Evolutionary conservation across 768 basidiomycete species (phyloP).

Genomic region (Grammothele lineata): DNA sequence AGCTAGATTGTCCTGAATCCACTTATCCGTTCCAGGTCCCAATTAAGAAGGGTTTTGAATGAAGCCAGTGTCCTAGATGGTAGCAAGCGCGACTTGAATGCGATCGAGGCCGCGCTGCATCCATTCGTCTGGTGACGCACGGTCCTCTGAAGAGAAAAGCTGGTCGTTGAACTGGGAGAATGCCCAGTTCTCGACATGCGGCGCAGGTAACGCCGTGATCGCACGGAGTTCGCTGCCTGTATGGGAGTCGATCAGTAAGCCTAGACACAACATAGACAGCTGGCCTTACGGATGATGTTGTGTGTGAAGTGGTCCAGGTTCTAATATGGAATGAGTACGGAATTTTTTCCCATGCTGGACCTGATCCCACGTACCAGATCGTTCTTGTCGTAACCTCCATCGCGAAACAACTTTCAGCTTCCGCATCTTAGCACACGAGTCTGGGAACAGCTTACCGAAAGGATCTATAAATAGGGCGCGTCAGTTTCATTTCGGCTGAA

Average conservation of each 20-base stretch:
- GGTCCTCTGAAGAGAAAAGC: conserved; percentile 43
- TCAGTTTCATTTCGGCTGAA: conserved; percentile 7
- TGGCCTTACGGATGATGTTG: conserved; percentile 55
- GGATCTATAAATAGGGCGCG: conserved; percentile 32
- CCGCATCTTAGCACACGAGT: no score
- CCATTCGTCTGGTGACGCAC: conserved; percentile 54
- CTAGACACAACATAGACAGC: background rate
- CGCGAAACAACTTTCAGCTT: no score
- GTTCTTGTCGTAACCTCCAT: conserved; percentile 61
- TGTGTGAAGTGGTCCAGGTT: conserved; percentile 71
- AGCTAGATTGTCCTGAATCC: no score
- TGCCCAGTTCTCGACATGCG: conserved; percentile 57
- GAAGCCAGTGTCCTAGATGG: conserved; percentile 6
- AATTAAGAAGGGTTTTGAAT: no score
- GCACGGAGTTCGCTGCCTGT: conserved; percentile 57
- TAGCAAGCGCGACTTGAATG: conserved; percentile 36
- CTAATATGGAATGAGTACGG: conserved; percentile 23
- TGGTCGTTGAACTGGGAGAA: conserved; percentile 58
- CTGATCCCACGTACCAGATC: conserved; percentile 49
- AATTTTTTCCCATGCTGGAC: background rate
- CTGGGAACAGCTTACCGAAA: conserved; percentile 29
- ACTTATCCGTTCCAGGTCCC: no score
- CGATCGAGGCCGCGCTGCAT: conserved; percentile 41
- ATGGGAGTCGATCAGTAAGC: conserved; percentile 2
- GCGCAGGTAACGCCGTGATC: conserved; percentile 54